Conservation (phyloP, 2,329 filamentous ascomycete species). For the Ascochyta lentis region DNA sequence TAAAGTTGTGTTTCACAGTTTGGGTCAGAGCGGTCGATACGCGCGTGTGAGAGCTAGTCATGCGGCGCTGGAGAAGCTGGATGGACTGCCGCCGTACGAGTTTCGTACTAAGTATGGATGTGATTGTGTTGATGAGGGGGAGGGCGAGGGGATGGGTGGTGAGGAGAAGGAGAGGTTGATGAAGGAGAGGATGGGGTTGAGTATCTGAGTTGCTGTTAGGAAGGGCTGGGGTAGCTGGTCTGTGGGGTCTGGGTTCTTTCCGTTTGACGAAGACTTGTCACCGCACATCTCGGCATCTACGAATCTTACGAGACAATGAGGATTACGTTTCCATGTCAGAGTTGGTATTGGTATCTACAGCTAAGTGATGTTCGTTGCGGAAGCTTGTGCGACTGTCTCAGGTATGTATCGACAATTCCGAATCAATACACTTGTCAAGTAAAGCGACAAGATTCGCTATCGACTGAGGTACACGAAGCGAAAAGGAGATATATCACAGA, state of each 20-base stretch:
- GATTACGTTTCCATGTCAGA: neutral
- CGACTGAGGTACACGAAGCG: too few species aligned
- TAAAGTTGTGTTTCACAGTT: conserved; percentile 66
- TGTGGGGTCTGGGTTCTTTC: neutral
- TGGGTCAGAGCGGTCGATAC: conserved; percentile 70
- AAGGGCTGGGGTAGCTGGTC: neutral
- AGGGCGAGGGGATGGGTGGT: neutral
- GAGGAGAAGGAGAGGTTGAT: conserved; percentile 17
- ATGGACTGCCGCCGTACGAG: conserved; percentile 60
- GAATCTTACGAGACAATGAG: neutral
- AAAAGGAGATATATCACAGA: neutral
- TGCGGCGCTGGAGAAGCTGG: conserved; percentile 59
- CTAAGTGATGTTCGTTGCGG: neutral
- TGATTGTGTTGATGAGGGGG: conserved; percentile 58
- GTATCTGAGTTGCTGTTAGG: conserved; percentile 16
- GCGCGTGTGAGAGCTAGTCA: conserved; percentile 74
- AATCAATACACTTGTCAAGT: too few species aligned
- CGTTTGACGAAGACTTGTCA: neutral
- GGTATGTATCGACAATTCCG: too few species aligned
- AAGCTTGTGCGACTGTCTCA: neutral
- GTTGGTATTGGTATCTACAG: neutral
- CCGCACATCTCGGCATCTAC: too few species aligned
- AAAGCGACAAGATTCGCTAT: too few species aligned
- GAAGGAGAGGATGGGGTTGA: conserved; percentile 28
- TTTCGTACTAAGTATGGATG: conserved; percentile 70